phyloP scores from a whole-genome alignment of 331 rosid species.

The Malus hybrid region DNA sequence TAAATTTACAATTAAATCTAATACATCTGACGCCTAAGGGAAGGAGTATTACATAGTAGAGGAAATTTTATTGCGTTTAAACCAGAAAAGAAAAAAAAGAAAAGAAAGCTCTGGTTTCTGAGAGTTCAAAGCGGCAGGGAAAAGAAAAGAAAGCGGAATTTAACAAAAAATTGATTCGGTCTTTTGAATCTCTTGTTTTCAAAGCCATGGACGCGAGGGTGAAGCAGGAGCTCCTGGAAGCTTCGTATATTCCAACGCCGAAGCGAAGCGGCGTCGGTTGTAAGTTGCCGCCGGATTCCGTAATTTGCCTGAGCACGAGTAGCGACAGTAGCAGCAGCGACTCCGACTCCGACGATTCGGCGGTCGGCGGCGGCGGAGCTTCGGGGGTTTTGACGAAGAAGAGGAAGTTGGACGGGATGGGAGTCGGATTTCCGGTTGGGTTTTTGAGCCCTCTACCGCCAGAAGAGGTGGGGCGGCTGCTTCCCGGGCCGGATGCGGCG shows the following conservation, averaged over 20 bases:
- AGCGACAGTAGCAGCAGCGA: constrained; percentile 35
- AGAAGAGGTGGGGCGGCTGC: background rate
- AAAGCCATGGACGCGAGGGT: constrained; percentile 13
- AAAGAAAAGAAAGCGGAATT: background rate
- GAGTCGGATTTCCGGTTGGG: constrained; percentile 46
- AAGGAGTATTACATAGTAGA: too few relatives aligned
- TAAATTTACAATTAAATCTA: too few relatives aligned
- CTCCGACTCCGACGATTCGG: constrained; percentile 41
- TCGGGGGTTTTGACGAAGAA: constrained; percentile 22
- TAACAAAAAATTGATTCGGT: background rate
- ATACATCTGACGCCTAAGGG: background rate
- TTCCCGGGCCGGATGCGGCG: background rate
- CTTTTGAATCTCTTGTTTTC: background rate
- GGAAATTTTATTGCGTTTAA: background rate
- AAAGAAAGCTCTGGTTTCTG: background rate
- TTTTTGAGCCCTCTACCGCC: constrained; percentile 29
- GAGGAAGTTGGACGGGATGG: constrained; percentile 30
- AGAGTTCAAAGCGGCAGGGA: background rate
- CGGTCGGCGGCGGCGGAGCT: background rate
- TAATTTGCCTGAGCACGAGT: constrained; percentile 42
- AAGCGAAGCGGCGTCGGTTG: constrained; percentile 7
- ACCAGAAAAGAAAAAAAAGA: background rate
- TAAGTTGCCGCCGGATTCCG: constrained; percentile 3
- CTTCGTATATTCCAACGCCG: background rate
- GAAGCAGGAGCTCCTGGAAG: constrained; percentile 30